Evolutionary conservation across 2,329 filamentous ascomycete species (phyloP).

Genomic region (Tolypocladium album): DNA sequence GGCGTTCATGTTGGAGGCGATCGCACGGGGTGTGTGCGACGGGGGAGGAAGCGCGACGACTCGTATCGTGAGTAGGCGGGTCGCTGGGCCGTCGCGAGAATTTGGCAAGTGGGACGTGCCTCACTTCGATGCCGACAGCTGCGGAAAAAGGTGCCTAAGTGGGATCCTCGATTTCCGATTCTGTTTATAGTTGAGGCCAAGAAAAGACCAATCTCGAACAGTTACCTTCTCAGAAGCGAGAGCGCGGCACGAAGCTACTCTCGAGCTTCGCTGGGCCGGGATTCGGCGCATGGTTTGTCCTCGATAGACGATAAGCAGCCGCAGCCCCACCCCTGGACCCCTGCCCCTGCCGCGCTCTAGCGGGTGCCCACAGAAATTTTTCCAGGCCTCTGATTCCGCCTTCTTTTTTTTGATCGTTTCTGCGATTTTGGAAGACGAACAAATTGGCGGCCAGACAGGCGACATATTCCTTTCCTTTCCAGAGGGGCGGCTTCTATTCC

Average conservation of each 20-base stretch:
- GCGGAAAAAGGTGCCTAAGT: background rate
- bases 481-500: background rate
- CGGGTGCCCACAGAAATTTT: slow-evolving; percentile 4
- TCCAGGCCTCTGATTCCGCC: background rate
- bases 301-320: slow-evolving; percentile 9
- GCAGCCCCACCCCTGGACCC: slow-evolving; percentile 3
- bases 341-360: background rate
- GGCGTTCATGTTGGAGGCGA: slow-evolving; percentile 45
- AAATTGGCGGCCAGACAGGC: background rate
- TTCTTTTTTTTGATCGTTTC: background rate
- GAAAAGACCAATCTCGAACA: background rate
- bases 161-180: background rate
- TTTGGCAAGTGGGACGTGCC: background rate
- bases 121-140: background rate
- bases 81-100: background rate
- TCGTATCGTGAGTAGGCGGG: background rate
- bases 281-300: slow-evolving; percentile 6
- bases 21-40: background rate
- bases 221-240: no score
- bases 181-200: background rate
- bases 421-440: background rate
- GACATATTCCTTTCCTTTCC: background rate
- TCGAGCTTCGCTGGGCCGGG: slow-evolving; percentile 1
- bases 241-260: background rate
- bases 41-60: background rate